Conservation (phyloP, 306 rosid genomes). For the Cercis canadensis region DNA sequence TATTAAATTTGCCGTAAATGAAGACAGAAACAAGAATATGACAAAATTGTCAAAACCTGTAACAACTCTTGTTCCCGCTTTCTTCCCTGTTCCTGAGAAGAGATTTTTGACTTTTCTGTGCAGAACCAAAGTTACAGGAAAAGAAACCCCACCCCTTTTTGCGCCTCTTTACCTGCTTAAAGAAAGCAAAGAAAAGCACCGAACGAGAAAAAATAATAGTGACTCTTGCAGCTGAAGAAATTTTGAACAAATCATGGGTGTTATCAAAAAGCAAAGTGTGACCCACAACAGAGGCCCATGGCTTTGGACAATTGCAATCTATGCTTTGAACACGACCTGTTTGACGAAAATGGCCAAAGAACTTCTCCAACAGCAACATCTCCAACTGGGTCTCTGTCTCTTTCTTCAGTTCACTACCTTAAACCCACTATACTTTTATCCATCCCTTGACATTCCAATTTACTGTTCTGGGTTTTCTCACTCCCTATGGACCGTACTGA, state of each 20-base stretch:
- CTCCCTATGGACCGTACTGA: slow-evolving; percentile 79
- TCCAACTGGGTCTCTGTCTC: slow-evolving; percentile 62
- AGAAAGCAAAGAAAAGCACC: slow-evolving; percentile 31
- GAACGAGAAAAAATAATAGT: slow-evolving; percentile 24
- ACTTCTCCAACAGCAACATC: slow-evolving; percentile 56
- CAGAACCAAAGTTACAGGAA: slow-evolving; percentile 33
- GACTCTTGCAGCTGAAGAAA: slow-evolving; percentile 36
- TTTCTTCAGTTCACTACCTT: slow-evolving; percentile 53
- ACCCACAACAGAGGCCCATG: slow-evolving; percentile 91
- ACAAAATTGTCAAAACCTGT: slow-evolving; percentile 60
- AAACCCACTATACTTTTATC: slow-evolving; percentile 57
- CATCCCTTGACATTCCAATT: slow-evolving; percentile 50
- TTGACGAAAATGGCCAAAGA: slow-evolving; percentile 74
- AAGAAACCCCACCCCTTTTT: slow-evolving; percentile 33
- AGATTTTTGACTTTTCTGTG: slow-evolving; percentile 51
- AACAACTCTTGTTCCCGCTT: slow-evolving; percentile 54
- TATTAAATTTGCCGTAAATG: slow-evolving; percentile 41
- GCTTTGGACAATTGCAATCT: slow-evolving; percentile 88
- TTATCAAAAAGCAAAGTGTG: slow-evolving; percentile 53
- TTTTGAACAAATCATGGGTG: slow-evolving; percentile 38
- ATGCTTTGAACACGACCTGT: slow-evolving; percentile 71
- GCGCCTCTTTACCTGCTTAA: slow-evolving; percentile 43
- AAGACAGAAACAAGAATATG: slow-evolving; percentile 51
- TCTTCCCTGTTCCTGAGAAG: slow-evolving; percentile 32
- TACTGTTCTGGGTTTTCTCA: slow-evolving; percentile 39